phyloP scores from a whole-genome alignment of 2,329 filamentous ascomycete species.

The Fusarium nygamai region DNA sequence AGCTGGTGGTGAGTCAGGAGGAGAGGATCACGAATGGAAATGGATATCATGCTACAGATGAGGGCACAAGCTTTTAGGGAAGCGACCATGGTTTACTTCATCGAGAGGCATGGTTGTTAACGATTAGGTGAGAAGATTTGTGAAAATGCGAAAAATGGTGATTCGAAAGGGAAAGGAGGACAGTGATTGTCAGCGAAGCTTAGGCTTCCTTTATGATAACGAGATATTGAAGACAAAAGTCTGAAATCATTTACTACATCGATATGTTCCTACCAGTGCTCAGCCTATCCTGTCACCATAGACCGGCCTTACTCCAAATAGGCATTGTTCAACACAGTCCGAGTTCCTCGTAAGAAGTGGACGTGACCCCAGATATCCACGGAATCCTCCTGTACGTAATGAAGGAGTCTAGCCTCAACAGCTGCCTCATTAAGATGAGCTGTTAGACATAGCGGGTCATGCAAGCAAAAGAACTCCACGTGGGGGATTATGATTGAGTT shows the following conservation, averaged over 20 bases:
- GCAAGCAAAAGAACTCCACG: not conserved
- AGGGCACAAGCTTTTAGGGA: constrained; percentile 26
- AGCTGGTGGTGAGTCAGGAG: constrained; percentile 73
- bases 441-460: not conserved
- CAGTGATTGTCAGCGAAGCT: not conserved
- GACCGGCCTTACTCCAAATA: not conserved
- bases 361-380: not conserved
- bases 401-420: not conserved
- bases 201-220: not conserved
- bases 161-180: not conserved
- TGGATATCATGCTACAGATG: constrained; percentile 27
- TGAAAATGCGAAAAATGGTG: accelerated
- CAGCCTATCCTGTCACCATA: not conserved
- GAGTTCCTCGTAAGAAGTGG: not conserved
- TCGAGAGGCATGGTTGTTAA: not conserved
- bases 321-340: not conserved
- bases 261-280: accelerated
- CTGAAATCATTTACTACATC: not conserved
- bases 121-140: not conserved
- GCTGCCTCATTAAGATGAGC: not conserved
- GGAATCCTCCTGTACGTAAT: not conserved
- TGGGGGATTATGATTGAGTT: constrained; percentile 5
- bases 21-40: constrained; percentile 56
- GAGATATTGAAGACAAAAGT: not conserved
- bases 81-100: accelerated